These are phyloP conservation scores for Exophiala dermatitidis DNA, from an alignment of 2,329 filamentous ascomycete species.

Conservation along the genomic window DNA sequence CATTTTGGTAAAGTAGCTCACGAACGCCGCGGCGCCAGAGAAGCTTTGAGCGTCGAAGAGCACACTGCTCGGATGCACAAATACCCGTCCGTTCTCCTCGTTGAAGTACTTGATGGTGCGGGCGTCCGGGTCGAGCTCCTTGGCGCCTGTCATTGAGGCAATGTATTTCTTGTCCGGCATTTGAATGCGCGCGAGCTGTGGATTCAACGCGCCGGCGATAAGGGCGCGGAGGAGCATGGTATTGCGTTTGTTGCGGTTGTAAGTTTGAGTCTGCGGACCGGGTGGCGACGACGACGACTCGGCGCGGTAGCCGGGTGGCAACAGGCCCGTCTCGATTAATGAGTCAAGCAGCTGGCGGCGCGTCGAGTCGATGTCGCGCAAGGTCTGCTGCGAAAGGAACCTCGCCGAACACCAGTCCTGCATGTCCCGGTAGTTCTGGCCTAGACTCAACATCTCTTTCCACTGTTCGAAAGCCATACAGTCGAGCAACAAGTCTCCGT, in stretches of 20 bases:
- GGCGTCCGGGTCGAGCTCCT: slow-evolving; percentile 89
- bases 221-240: slow-evolving; percentile 58
- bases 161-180: slow-evolving; percentile 96
- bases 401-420: slow-evolving; percentile 76
- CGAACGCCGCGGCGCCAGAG: slow-evolving; percentile 64
- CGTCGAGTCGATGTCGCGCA: slow-evolving; percentile 83
- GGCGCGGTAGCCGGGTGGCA: slow-evolving; percentile 49
- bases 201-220: slow-evolving; percentile 66
- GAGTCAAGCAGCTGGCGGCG: slow-evolving; percentile 78
- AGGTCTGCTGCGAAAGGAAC: slow-evolving; percentile 74
- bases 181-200: slow-evolving; percentile 84
- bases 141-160: slow-evolving; percentile 74
- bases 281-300: slow-evolving; percentile 41
- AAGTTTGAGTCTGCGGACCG: no score
- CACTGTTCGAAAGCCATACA: slow-evolving; percentile 77
- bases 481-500: slow-evolving; percentile 86
- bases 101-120: slow-evolving; percentile 88
- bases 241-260: slow-evolving; percentile 23
- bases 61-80: slow-evolving; percentile 83
- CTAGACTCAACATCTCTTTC: slow-evolving; percentile 55
- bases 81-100: slow-evolving; percentile 76
- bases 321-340: slow-evolving; percentile 77
- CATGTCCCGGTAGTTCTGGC: slow-evolving; percentile 53
- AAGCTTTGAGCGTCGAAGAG: slow-evolving; percentile 86
- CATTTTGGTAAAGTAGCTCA: slow-evolving; percentile 89